phyloP scores from a whole-genome alignment of 345 rosid genomes.

The Bretschneidera sinensis region DNA sequence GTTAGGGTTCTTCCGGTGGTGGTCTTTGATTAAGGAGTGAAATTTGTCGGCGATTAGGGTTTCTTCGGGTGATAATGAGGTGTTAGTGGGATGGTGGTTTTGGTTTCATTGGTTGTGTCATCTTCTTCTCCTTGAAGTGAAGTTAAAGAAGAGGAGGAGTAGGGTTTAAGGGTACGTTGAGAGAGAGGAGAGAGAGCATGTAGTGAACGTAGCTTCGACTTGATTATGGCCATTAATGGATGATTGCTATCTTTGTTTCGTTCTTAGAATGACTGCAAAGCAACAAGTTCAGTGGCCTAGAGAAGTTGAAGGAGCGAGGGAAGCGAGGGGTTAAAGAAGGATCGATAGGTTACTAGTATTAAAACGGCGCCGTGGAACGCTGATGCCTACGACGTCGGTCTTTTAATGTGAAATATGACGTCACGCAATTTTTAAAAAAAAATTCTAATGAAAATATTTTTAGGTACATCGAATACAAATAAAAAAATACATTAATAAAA shows the following conservation, averaged over 20 bases:
- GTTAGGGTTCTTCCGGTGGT: constrained; percentile 72
- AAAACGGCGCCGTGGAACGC: neutral
- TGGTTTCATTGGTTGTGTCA: constrained; percentile 12
- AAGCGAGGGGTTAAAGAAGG: neutral
- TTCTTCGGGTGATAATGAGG: constrained; percentile 46
- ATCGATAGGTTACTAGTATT: too few species aligned
- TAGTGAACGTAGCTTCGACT: constrained; percentile 22
- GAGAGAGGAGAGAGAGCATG: constrained; percentile 16
- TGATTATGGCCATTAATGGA: constrained; percentile 33
- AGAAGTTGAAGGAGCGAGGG: neutral
- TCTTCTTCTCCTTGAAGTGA: constrained; percentile 15
- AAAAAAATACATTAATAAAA: too few species aligned
- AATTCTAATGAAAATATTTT: too few species aligned
- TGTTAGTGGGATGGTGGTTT: constrained; percentile 11
- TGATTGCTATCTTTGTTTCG: constrained; percentile 5
- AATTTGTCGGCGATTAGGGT: constrained; percentile 42
- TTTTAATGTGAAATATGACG: too few species aligned
- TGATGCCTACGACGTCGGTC: neutral
- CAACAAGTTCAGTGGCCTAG: neutral
- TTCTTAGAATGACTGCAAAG: neutral
- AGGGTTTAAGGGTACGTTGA: constrained; percentile 18
- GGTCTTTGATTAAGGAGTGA: constrained; percentile 65
- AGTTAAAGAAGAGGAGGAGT: constrained; percentile 19
- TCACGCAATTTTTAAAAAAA: too few species aligned
- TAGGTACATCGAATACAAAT: too few species aligned